phyloP scores from a whole-genome alignment of 805 yeast genomes.

The Ogataea henricii region DNA sequence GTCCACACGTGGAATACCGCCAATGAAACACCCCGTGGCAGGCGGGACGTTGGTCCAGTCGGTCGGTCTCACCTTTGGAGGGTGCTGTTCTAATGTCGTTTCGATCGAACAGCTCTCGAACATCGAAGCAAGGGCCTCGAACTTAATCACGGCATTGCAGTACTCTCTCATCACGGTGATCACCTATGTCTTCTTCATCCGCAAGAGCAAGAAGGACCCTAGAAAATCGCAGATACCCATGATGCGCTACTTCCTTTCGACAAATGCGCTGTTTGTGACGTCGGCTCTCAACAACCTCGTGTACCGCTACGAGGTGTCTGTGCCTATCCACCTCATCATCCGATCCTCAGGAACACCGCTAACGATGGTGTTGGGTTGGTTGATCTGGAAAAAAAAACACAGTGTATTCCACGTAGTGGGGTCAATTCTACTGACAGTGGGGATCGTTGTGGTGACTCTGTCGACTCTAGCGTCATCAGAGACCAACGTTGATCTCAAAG shows the following conservation, averaged over 20 bases:
- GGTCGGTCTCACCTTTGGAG: conserved; percentile 54
- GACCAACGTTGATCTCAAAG: background rate
- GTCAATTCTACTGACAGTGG: conserved; percentile 53
- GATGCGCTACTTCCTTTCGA: conserved; percentile 45
- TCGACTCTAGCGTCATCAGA: conserved; percentile 11
- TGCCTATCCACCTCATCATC: conserved; percentile 68
- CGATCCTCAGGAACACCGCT: conserved; percentile 65
- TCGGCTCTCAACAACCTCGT: conserved; percentile 60
- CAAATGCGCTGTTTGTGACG: conserved; percentile 50
- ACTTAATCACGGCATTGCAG: conserved; percentile 58
- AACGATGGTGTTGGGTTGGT: conserved; percentile 57
- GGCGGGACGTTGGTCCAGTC: conserved; percentile 2
- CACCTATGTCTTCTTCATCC: conserved; percentile 41
- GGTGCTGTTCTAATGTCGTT: conserved; percentile 72
- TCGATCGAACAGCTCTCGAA: conserved; percentile 57
- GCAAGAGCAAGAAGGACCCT: background rate
- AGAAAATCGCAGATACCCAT: conserved; percentile 42
- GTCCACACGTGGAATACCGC: too few species aligned
- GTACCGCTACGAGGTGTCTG: conserved; percentile 56
- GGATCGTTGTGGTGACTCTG: conserved; percentile 48
- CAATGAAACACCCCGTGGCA: conserved; percentile 1
- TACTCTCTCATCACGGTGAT: conserved; percentile 53
- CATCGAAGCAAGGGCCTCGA: conserved; percentile 41
- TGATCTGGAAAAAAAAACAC: conserved; percentile 49
- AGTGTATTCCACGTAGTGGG: conserved; percentile 47